Conservation (phyloP, 768 basidiomycete species). For the Phylloporus scabripes region DNA sequence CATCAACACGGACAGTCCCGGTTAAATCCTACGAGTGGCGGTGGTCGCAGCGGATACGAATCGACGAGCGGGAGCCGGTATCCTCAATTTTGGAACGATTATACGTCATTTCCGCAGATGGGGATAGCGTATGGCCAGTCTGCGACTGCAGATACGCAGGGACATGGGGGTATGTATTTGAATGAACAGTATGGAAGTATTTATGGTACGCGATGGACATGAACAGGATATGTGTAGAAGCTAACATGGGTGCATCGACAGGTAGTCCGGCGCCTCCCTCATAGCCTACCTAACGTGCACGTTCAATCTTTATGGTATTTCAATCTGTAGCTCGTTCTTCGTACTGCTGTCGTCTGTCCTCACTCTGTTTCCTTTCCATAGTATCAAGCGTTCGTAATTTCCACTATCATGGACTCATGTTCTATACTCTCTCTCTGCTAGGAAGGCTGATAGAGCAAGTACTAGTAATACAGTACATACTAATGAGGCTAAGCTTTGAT, state of each 20-base stretch:
- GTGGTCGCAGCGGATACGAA: slow-evolving; percentile 19
- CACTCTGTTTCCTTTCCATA: neutral
- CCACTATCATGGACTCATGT: neutral
- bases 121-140: slow-evolving; percentile 35
- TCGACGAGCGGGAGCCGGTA: slow-evolving; percentile 30
- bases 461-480: neutral
- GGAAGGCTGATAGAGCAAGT: neutral
- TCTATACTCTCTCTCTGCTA: neutral
- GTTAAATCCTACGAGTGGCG: slow-evolving; percentile 6
- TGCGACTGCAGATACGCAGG: slow-evolving; percentile 7
- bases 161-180: slow-evolving; percentile 22
- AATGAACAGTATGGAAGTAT: slow-evolving; percentile 17
- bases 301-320: neutral
- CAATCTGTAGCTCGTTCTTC: neutral
- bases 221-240: neutral
- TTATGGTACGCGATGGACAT: slow-evolving; percentile 23
- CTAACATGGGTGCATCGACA: slow-evolving; percentile 4
- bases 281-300: neutral
- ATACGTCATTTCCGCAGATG: slow-evolving; percentile 47
- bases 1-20: slow-evolving; percentile 19
- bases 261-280: slow-evolving; percentile 8
- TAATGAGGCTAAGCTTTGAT: neutral
- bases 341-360: neutral
- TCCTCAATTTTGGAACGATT: slow-evolving; percentile 54
- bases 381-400: neutral